Evolutionary conservation across 2,329 filamentous ascomycete species (phyloP), one percentile per base, ranked within the genome.

Genomic region (Aureobasidium leucospermi): DNA sequence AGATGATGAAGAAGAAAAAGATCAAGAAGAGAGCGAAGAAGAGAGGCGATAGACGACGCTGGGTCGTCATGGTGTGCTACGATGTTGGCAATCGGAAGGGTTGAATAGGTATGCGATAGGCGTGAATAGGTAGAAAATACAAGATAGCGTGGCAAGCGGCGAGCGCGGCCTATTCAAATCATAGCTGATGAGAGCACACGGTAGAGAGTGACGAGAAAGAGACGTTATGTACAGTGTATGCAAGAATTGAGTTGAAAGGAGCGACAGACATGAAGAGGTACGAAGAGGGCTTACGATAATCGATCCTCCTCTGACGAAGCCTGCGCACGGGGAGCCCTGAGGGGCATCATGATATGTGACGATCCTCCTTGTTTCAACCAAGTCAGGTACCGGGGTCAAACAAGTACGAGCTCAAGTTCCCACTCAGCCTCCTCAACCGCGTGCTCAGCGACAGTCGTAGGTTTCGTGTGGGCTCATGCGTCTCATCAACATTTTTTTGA

Each of bases 1-100:
- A 74, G 45, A 69, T 36, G 28, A 64, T 56, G 59, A 74, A 66
- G 60, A 76, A 59, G 57, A 76, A 67, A 51, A 73, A 52, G 2
- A 64, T 66, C 59, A 58, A 63, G 48, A 67, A 55, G 32, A 61
- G 57, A 52, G 62, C 67, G 43, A 66, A 59, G 55, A 69, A 19
- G 52, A 67, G 23, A 52, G 68, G 61, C 29, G 65, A 63, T 15
- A 67, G 45, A 51, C 59, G 59, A 11, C 34, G 51, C 19, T 46
- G 28, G 10, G 43, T 34, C 5, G 23, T 47, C 59, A 60, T 60
- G 23, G 13, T 46, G 49, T 29, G 23, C 3, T 23, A 23, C 23
- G 23, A 23, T 23, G 23, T 23, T 23, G 23, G 23, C 23, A 36
- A 19, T 38, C 6, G 43, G 23, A 48, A 46, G 29, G 32, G 42